A percentile compares a stretch with the other conserved stretches of the same genome.
phyloP scores from a whole-genome alignment of 371 early-diverging fungal genomes.

The Umbelopsis sp. region DNA sequence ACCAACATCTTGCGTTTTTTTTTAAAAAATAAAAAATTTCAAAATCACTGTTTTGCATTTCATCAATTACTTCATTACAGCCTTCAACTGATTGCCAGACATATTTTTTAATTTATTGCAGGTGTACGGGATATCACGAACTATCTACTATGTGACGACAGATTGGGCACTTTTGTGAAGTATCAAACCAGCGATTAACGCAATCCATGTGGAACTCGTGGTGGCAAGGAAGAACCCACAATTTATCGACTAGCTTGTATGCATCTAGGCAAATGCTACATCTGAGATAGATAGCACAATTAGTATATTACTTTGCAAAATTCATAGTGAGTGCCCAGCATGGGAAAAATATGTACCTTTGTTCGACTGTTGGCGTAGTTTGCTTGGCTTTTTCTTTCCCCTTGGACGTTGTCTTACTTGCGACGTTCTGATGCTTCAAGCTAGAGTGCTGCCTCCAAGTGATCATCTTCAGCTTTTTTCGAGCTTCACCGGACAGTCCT shows the following conservation, averaged over 20 bases:
- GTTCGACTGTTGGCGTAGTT: not conserved
- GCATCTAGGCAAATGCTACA: constrained; percentile 14
- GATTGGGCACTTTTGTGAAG: constrained; percentile 7
- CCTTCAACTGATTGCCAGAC: too few relatives aligned
- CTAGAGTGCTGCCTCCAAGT: constrained; percentile 4
- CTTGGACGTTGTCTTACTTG: not conserved
- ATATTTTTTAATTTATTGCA: not conserved
- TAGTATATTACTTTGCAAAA: too few relatives aligned
- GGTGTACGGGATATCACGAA: not conserved
- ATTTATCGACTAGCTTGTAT: not conserved
- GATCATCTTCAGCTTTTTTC: not conserved
- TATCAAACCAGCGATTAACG: constrained; percentile 16
- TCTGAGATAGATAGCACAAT: not conserved
- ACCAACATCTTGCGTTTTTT: not conserved
- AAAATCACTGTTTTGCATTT: not conserved
- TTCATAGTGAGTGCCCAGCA: not conserved
- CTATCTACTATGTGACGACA: not conserved
- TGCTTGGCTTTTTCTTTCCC: constrained; percentile 1
- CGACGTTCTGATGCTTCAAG: not conserved
- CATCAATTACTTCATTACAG: too few relatives aligned
- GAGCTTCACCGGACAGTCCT: not conserved
- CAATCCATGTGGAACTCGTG: constrained; percentile 9
- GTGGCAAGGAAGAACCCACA: constrained; percentile 4
- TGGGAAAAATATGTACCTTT: not conserved
- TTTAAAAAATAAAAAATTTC: not conserved